Evolutionary conservation across 495 filamentous ascomycete genomes (phyloP), one percentile per base, ranked within the genome.

Genomic region (Penicillium cosmopolitanum): DNA sequence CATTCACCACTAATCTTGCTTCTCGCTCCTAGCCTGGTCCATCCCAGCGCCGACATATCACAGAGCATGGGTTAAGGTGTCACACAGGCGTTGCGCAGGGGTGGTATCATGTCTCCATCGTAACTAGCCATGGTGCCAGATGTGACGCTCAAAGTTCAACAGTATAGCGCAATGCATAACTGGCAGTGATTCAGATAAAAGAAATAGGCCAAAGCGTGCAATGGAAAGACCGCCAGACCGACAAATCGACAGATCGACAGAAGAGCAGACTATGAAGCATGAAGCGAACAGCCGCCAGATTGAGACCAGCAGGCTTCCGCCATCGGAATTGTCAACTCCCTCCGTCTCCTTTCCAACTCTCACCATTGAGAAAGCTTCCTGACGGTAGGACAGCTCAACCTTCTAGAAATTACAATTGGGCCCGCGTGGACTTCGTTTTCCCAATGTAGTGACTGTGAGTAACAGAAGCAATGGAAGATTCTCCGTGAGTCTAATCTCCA

Each of bases 331-430:
- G 46, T 48, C 23, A 48, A 12, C 18, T 13, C 12, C 10, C n/a
- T 9, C 54, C 42, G 50, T 52, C 63, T 50, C 46, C 47, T 56
- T 53, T 35, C n/a, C 55, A 48, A 54, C 36, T 50, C 38, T 28
- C 38, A 10, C 10, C 12, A 56, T 57, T 60, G 44, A 35, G 21
- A 55, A 61, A 36, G 10, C 28, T 16, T 55, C 42, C 19, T 34
- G 7, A 31, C 43, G 12, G 60, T 67, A 18, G 46, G 13, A 64
- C 57, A 19, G 33, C 40, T 58, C 44, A 56, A 62, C 52, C 55
- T 68, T 70, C 60, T 58, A 64, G 65, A 68, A 62, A 65, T 67
- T 65, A 18, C 55, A 63, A 65, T 65, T 48, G 48, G 55, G 62
- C 43, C 65, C 58, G 54, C 57, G 43, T 55, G 44, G 42, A 38